Evolutionary conservation across 2,329 filamentous ascomycete species (phyloP).

Genomic region (Cytospora mali): DNA sequence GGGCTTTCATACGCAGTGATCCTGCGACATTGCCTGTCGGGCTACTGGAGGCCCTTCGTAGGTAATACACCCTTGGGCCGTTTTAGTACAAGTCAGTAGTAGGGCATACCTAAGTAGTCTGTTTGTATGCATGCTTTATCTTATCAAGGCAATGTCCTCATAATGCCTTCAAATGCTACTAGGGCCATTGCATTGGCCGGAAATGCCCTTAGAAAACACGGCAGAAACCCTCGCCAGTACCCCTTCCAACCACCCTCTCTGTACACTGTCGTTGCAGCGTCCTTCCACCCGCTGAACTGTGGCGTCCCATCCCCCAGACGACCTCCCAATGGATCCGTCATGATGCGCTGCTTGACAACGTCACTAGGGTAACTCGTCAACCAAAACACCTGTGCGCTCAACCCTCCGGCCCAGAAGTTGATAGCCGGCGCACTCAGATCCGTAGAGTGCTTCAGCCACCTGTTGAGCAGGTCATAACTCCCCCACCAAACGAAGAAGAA

Average conservation of each 20-base stretch:
- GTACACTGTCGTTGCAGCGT: conserved; percentile 78
- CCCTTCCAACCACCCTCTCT: conserved; percentile 74
- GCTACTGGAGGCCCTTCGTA: too few species aligned
- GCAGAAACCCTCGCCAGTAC: conserved; percentile 91
- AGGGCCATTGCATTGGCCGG: conserved; percentile 94
- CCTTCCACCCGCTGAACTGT: conserved; percentile 74
- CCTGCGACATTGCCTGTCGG: background rate
- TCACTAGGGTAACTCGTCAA: conserved; percentile 88
- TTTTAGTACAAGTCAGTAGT: too few species aligned
- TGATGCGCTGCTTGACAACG: conserved; percentile 93
- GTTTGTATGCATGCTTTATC: background rate
- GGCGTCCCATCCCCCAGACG: conserved; percentile 66
- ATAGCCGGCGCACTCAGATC: conserved; percentile 73
- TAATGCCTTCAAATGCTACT: conserved; percentile 89
- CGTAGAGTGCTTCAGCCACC: conserved; percentile 67
- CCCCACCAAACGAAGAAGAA: conserved; percentile 99
- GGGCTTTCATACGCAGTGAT: too few species aligned
- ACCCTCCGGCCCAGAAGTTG: conserved; percentile 96
- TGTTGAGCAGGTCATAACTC: conserved; percentile 85
- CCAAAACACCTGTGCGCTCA: conserved; percentile 96
- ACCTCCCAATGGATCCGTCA: conserved; percentile 88
- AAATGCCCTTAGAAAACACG: conserved; percentile 91
- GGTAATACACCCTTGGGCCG: too few species aligned
- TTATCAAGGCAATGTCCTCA: conserved; percentile 63
- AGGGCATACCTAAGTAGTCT: background rate